A percentile compares a stretch with the other conserved stretches of the same genome.
Evolutionary conservation across 768 basidiomycete genomes (phyloP).

Genomic region (Lepiota brunneoincarnata): DNA sequence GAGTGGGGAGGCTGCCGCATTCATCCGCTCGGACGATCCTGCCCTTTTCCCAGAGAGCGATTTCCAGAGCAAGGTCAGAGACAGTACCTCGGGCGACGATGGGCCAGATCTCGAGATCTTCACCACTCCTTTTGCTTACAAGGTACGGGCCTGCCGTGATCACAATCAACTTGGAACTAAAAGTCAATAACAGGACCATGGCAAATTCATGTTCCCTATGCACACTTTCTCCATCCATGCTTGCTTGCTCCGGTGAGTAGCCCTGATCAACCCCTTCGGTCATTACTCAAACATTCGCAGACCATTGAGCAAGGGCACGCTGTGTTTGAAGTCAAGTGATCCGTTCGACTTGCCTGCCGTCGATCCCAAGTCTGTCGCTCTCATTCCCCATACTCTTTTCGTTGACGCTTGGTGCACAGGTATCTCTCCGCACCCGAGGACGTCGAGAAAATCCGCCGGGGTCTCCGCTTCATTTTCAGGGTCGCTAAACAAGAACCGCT

Average conservation of each 20-base stretch:
- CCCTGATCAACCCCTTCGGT: background rate
- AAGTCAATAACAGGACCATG: slow-evolving; percentile 30
- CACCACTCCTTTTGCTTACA: slow-evolving; percentile 36
- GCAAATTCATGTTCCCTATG: slow-evolving; percentile 31
- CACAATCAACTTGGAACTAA: background rate
- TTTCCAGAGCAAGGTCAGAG: slow-evolving; percentile 28
- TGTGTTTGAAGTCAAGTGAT: slow-evolving; percentile 33
- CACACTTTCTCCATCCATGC: slow-evolving; percentile 37
- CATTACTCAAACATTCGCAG: slow-evolving; percentile 18
- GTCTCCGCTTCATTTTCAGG: slow-evolving; percentile 31
- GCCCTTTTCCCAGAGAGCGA: slow-evolving; percentile 38
- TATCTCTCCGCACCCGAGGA: slow-evolving; percentile 37
- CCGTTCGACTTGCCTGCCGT: slow-evolving; percentile 35
- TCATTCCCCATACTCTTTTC: background rate
- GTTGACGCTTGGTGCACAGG: slow-evolving; percentile 16
- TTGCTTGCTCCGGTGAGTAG: slow-evolving; percentile 31
- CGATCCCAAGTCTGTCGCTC: slow-evolving; percentile 33
- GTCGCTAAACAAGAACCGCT: slow-evolving; percentile 35
- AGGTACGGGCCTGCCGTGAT: slow-evolving; percentile 18
- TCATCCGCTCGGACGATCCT: slow-evolving; percentile 48
- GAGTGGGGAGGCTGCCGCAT: slow-evolving; percentile 51
- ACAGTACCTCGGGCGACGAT: slow-evolving; percentile 36
- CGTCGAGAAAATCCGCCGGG: slow-evolving; percentile 35
- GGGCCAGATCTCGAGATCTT: slow-evolving; percentile 44
- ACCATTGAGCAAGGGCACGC: slow-evolving; percentile 35